A percentile compares a stretch with the other conserved stretches of the same genome.
phyloP scores from a whole-genome alignment of 140 eudicot genomes.

The Flaveria floridana region DNA sequence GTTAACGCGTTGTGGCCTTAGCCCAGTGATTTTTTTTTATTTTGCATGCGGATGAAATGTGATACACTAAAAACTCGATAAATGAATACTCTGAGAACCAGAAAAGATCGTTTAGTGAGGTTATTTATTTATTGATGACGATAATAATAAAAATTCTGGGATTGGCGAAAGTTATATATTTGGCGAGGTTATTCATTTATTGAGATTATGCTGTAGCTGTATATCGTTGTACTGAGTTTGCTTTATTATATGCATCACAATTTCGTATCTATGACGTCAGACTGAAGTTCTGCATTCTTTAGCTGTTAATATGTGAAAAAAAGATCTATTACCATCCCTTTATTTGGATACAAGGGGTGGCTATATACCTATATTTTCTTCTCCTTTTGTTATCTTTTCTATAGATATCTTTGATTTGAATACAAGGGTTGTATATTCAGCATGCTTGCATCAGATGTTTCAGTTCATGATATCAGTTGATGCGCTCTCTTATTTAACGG shows the following conservation, averaged over 20 bases:
- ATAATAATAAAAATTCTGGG: background rate
- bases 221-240: background rate
- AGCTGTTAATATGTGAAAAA: conserved; percentile 11
- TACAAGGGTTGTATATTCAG: background rate
- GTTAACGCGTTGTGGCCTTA: background rate
- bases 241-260: background rate
- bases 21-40: background rate
- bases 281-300: conserved; percentile 1
- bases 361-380: background rate
- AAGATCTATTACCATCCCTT: background rate
- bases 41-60: conserved; percentile 7
- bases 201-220: background rate
- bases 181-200: conserved; percentile 3
- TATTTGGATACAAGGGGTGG: background rate
- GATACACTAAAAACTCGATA: background rate
- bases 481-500: conserved; percentile 2
- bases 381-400: background rate
- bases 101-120: background rate
- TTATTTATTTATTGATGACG: background rate
- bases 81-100: background rate
- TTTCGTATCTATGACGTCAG: background rate
- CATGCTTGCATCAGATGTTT: no score
- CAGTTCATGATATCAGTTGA: background rate
- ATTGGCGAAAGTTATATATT: background rate
- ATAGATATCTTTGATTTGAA: background rate